Evolutionary conservation across 2,329 filamentous ascomycete species (phyloP).

Genomic region (Claviceps spartinae): DNA sequence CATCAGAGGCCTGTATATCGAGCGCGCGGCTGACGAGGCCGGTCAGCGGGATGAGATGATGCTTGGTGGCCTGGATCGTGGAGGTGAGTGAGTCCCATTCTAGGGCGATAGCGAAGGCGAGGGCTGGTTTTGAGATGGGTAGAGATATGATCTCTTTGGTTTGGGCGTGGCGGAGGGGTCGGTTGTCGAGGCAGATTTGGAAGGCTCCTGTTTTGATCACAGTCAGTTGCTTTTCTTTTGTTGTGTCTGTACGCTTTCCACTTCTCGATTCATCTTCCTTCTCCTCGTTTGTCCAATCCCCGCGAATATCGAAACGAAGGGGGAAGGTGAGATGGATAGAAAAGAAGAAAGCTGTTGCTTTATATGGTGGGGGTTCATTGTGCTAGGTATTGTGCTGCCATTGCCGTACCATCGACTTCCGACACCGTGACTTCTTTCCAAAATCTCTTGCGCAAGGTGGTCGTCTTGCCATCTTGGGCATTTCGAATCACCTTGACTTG

Average conservation of each 20-base stretch:
- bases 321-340: not conserved
- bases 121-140: conserved; percentile 61
- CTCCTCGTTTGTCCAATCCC: not conserved
- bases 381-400: too few relatives aligned
- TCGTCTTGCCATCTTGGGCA: conserved; percentile 22
- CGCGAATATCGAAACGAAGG: too few relatives aligned
- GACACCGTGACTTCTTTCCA: conserved; percentile 73
- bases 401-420: conserved; percentile 46
- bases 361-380: too few relatives aligned
- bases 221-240: not conserved
- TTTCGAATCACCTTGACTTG: conserved; percentile 34
- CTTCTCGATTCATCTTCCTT: not conserved
- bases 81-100: conserved; percentile 86
- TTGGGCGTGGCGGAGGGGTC: conserved; percentile 65
- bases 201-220: conserved; percentile 19
- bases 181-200: conserved; percentile 60
- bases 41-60: conserved; percentile 82
- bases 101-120: conserved; percentile 73
- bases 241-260: not conserved
- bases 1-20: conserved; percentile 63
- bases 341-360: too few relatives aligned
- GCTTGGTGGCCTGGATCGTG: conserved; percentile 69
- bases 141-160: conserved; percentile 59
- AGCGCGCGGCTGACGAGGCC: conserved; percentile 71
- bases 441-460: conserved; percentile 56